Conservation (phyloP, 129 eudicot genomes). For the Flaveria trinervia region DNA sequence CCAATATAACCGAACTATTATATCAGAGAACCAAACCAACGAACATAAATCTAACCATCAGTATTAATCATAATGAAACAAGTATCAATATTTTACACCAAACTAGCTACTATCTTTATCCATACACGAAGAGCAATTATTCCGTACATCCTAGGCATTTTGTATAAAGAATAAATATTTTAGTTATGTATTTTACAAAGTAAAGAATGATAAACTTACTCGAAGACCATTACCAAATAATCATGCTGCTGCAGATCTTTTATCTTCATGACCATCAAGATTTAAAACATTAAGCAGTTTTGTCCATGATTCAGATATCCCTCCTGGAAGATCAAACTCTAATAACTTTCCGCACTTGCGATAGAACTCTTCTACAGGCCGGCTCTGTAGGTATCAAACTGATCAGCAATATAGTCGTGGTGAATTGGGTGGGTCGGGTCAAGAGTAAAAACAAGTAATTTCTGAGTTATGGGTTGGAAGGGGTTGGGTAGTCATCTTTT, state of each 20-base stretch:
- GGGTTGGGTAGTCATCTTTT: background rate
- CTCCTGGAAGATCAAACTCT: constrained; percentile 92
- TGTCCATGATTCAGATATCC: constrained; percentile 85
- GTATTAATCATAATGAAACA: background rate
- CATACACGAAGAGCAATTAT: constrained; percentile 20
- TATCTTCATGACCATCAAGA: constrained; percentile 61
- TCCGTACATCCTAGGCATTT: constrained; percentile 29
- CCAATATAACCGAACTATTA: too few relatives aligned
- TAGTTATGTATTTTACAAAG: constrained; percentile 37
- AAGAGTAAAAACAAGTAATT: background rate
- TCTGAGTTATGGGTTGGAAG: background rate
- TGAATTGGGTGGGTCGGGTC: background rate
- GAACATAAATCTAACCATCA: too few relatives aligned
- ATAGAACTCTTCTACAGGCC: constrained; percentile 76
- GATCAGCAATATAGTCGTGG: background rate
- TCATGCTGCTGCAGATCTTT: constrained; percentile 71
- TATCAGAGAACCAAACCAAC: too few relatives aligned
- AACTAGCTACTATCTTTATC: constrained; percentile 3
- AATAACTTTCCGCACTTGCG: constrained; percentile 67
- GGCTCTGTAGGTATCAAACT: constrained; percentile 49
- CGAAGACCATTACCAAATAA: constrained; percentile 12
- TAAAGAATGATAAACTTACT: constrained; percentile 51
- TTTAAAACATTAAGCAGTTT: constrained; percentile 71
- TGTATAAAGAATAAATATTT: constrained; percentile 34
- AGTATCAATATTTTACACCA: constrained; percentile 28